Base-by-base conservation (phyloP, 306 rosid genomes). In the Vigna mungo region DNA sequence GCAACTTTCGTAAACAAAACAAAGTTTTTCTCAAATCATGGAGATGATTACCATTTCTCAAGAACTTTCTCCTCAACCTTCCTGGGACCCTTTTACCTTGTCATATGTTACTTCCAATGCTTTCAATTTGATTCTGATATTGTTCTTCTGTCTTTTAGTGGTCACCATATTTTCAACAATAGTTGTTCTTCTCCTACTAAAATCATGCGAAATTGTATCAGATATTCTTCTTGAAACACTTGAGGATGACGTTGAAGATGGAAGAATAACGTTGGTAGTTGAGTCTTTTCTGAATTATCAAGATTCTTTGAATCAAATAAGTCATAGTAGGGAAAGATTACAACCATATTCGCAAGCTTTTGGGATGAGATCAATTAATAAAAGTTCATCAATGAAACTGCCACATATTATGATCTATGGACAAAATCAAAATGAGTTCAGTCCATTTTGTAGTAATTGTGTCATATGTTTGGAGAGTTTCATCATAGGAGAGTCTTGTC, bases 401-500 rank as follows among this genome's bases (percentile, higher is more conserved):
- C 80, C 72, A 65, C 80, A 68, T 0, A 44, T 21, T 65, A 55
- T 76, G 32, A 53, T 53, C 49, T 76, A 76, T 52, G 80, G 36
- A 37, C 55, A 76, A 64, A 64, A 64, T 64, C 64, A 36, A 49
- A 65, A 65, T 65, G 73, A 37, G 20, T 65, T 65, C 6, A 65
- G 55, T 37, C 16, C 81, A 77, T 67, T 67, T 41, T 66, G 58
- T 43, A 27, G 48, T n/a, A 56, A 54, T n/a, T 77, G 81, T 55
- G 81, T 67, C 9, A 77, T 52, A 6, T 67, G 81, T 13, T 67
- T 77, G 36, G 81, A 77, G 23, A 55, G 27, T 10, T 77, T 77
- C 75, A 67, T 41, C 36, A 12, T 4, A 0, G 65, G 80, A 2
- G 80, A 76, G 18, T 37, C 64, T 0, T 76, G 80, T 56, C 73